phyloP scores from a whole-genome alignment of 257 asterid species.

The Solanum appendiculatum region DNA sequence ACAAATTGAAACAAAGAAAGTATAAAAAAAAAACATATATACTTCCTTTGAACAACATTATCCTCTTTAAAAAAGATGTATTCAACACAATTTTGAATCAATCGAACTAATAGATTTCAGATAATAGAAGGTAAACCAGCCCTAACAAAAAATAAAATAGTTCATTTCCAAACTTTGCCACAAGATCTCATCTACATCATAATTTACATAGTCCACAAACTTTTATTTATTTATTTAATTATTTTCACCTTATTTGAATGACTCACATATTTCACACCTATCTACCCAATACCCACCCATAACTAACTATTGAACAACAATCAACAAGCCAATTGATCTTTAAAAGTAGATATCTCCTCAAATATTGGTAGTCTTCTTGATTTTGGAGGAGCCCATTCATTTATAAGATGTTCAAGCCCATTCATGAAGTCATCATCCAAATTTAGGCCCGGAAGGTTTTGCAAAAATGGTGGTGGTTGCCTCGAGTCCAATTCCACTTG shows the following conservation, averaged over 20 bases:
- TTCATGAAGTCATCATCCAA: constrained; percentile 48
- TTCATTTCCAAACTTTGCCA: neutral
- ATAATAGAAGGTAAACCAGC: neutral
- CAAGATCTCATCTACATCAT: neutral
- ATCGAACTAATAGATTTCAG: neutral
- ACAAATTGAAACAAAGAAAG: no score
- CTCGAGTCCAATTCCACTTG: constrained; percentile 21
- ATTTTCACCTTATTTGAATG: neutral
- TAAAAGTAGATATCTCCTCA: constrained; percentile 63
- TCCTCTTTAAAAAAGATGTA: neutral
- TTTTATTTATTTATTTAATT: neutral
- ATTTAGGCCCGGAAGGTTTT: constrained; percentile 15
- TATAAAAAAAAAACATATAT: no score
- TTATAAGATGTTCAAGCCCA: constrained; percentile 44
- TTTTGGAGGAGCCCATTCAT: constrained; percentile 50
- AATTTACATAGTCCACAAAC: neutral
- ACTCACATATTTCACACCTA: neutral
- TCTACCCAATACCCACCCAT: neutral
- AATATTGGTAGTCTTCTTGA: constrained; percentile 79
- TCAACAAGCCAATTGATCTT: constrained; percentile 82
- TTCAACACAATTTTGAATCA: neutral
- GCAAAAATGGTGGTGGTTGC: constrained; percentile 6
- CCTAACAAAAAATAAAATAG: neutral
- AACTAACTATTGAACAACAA: neutral
- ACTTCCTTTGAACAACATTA: neutral